These are phyloP conservation scores for Yamadazyma sp. DNA, from an alignment of 1,139 yeast genomes.

Conservation along the genomic window DNA sequence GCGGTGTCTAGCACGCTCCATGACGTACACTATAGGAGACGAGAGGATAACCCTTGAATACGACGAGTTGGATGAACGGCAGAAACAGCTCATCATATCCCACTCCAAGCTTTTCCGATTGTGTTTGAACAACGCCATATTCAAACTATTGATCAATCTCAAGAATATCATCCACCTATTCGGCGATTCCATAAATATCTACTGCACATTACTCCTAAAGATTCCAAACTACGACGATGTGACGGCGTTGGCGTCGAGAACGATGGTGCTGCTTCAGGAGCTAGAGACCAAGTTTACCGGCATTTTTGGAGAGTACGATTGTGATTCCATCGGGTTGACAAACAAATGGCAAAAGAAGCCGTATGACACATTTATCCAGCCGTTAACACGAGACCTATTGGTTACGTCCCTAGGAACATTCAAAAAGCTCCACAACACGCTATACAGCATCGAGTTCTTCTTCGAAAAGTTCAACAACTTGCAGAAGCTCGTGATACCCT, in stretches of 20 bases:
- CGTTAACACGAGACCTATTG: constrained; percentile 21
- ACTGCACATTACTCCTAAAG: constrained; percentile 39
- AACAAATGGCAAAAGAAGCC: constrained; percentile 29
- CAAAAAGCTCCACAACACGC: constrained; percentile 22
- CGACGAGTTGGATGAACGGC: constrained; percentile 21
- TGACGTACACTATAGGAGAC: constrained; percentile 40
- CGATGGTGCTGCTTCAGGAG: constrained; percentile 21
- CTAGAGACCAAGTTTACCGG: constrained; percentile 36
- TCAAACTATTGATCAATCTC: constrained; percentile 27
- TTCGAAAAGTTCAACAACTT: constrained; percentile 40
- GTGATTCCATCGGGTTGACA: constrained; percentile 4
- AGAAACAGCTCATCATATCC: constrained; percentile 25
- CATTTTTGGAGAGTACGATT: constrained; percentile 24
- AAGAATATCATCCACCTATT: constrained; percentile 38
- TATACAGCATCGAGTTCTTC: constrained; percentile 35
- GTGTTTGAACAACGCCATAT: constrained; percentile 35
- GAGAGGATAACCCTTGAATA: constrained; percentile 24
- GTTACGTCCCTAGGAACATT: constrained; percentile 24
- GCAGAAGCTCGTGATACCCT: constrained; percentile 39
- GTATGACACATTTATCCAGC: constrained; percentile 28
- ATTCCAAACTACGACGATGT: constrained; percentile 46
- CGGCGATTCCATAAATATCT: constrained; percentile 41
- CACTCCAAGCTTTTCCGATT: constrained; percentile 32
- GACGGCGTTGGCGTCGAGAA: constrained; percentile 32
- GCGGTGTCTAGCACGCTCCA: constrained; percentile 8